Evolutionary conservation across 176 grass and related monocot genomes (phyloP).

Genomic region (Bothriochloa decipiens): DNA sequence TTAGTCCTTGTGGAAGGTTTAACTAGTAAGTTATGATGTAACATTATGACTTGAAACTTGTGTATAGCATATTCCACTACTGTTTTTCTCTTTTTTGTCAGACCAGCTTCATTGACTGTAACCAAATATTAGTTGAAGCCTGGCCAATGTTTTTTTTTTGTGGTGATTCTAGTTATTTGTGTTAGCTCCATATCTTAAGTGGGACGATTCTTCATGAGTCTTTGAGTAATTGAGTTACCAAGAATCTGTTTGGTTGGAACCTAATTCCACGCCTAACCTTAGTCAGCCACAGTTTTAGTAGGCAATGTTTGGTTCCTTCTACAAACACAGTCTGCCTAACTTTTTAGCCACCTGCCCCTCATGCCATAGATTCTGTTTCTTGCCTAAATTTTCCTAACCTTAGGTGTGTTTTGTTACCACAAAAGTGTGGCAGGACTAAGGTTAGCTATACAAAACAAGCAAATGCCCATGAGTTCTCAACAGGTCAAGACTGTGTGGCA

Average conservation of each 20-base stretch:
- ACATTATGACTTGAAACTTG: constrained; percentile 17
- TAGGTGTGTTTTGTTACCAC: neutral
- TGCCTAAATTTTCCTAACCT: neutral
- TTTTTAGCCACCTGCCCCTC: neutral
- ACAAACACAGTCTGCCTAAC: neutral
- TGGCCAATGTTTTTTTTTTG: neutral
- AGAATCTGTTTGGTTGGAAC: neutral
- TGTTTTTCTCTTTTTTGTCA: neutral
- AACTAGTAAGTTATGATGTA: neutral
- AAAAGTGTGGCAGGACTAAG: neutral
- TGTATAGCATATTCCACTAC: constrained; percentile 1
- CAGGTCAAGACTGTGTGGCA: neutral
- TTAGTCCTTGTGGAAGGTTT: neutral
- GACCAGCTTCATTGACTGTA: constrained; percentile 19
- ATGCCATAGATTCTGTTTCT: neutral
- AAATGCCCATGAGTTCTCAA: neutral
- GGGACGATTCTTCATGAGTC: neutral
- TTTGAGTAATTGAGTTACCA: constrained; percentile 3
- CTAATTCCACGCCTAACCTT: neutral
- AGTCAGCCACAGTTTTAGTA: neutral
- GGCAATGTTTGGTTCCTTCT: neutral
- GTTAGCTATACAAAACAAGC: neutral
- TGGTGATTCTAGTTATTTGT: constrained; percentile 5
- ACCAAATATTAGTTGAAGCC: neutral
- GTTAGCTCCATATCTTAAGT: neutral